These are phyloP conservation scores for Prunus kanzakura DNA, from an alignment of 306 rosid genomes.

Conservation along the genomic window DNA sequence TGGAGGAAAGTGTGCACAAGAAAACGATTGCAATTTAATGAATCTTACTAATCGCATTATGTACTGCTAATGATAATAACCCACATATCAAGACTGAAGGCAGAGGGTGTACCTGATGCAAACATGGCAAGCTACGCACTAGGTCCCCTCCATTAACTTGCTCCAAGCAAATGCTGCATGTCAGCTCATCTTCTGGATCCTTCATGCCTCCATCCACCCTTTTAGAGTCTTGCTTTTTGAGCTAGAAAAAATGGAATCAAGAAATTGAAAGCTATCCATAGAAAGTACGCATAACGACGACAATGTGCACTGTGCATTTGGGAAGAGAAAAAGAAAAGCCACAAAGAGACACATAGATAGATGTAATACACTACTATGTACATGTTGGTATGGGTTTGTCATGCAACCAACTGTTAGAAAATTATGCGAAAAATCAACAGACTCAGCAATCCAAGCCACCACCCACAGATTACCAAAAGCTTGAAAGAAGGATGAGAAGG, in stretches of 20 bases:
- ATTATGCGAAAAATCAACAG: background rate
- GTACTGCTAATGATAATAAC: background rate
- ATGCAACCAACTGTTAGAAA: background rate
- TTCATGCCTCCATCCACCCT: slow-evolving; percentile 20
- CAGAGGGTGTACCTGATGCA: slow-evolving; percentile 55
- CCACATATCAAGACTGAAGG: background rate
- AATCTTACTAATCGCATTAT: background rate
- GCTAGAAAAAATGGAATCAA: background rate
- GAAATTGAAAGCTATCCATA: background rate
- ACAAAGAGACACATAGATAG: background rate
- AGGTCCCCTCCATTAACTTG: slow-evolving; percentile 52
- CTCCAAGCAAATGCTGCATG: slow-evolving; percentile 52
- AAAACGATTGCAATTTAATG: background rate
- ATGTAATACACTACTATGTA: background rate
- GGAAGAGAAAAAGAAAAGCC: background rate
- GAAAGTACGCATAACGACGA: background rate
- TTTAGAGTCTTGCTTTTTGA: slow-evolving; percentile 21
- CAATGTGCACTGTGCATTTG: background rate
- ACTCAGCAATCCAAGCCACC: background rate
- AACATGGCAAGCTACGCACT: slow-evolving; percentile 60
- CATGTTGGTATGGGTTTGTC: background rate
- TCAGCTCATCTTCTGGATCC: slow-evolving; percentile 30
- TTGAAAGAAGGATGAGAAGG: background rate
- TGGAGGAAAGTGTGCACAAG: background rate
- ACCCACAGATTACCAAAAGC: background rate